A percentile compares a stretch with the other conserved stretches of the same genome.
phyloP scores from a whole-genome alignment of 148 eudicot species.

The Rhododendron kiyosumense region DNA sequence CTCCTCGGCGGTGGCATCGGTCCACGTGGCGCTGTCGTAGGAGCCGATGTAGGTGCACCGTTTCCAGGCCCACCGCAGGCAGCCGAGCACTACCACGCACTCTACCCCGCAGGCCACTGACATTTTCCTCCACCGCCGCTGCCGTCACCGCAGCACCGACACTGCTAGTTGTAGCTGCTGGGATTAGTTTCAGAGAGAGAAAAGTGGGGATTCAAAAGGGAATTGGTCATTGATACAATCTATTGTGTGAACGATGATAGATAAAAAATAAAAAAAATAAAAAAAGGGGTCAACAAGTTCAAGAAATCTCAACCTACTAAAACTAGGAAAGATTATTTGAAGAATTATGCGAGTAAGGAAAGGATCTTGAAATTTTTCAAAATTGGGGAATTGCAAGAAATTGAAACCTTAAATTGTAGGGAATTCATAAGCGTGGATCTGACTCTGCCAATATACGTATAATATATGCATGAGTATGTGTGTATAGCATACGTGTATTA shows the following conservation, averaged over 20 bases:
- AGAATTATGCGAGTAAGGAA: background rate
- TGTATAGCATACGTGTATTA: background rate
- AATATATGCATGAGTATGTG: background rate
- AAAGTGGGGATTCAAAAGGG: background rate
- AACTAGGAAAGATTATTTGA: background rate
- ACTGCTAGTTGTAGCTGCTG: background rate
- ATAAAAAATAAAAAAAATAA: too few relatives aligned
- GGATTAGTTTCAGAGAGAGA: background rate
- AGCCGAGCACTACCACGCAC: constrained; percentile 58
- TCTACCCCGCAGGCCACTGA: constrained; percentile 58
- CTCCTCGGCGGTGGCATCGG: constrained; percentile 58
- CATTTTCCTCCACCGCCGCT: constrained; percentile 19
- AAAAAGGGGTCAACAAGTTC: background rate
- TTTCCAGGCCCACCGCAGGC: constrained; percentile 78
- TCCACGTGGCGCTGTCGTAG: constrained; percentile 86
- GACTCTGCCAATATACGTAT: background rate
- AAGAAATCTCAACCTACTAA: background rate
- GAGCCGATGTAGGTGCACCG: constrained; percentile 90
- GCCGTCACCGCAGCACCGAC: background rate
- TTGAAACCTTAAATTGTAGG: background rate
- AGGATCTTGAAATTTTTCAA: background rate
- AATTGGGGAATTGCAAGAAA: background rate
- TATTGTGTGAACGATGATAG: background rate
- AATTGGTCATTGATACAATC: background rate
- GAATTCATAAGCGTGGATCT: background rate